Evolutionary conservation across 2,329 filamentous ascomycete species (phyloP).

Genomic region (Cladobotryum mycophilum): DNA sequence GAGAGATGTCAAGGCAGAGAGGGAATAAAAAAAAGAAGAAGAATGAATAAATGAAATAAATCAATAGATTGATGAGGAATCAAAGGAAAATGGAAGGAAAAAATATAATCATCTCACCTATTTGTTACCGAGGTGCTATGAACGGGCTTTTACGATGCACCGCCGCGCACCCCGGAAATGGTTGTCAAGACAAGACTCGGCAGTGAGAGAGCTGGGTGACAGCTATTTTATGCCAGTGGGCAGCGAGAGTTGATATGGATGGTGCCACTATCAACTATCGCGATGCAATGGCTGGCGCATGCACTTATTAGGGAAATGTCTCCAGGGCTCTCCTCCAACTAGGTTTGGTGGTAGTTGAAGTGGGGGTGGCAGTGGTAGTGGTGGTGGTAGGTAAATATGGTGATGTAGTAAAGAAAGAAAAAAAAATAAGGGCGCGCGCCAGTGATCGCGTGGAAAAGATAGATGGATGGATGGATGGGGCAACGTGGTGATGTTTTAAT

Average conservation of each 20-base stretch:
- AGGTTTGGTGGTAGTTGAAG: too few relatives aligned
- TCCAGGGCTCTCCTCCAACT: too few relatives aligned
- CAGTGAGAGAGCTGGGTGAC: not conserved
- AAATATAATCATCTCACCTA: not conserved
- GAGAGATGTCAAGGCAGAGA: too few relatives aligned
- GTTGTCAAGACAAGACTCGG: not conserved
- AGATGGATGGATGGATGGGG: not conserved
- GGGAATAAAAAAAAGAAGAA: too few relatives aligned
- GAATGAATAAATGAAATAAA: not conserved
- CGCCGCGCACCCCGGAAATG: not conserved
- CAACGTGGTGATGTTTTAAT: too few relatives aligned
- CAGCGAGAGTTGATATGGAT: not conserved
- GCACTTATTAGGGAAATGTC: not conserved
- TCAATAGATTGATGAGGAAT: not conserved
- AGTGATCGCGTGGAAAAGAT: not conserved
- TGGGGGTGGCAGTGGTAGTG: too few relatives aligned
- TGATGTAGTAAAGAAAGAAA: too few relatives aligned
- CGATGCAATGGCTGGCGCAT: slow-evolving; percentile 6
- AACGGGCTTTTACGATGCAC: not conserved
- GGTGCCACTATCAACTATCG: not conserved
- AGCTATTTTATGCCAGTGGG: too few relatives aligned
- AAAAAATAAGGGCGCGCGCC: not conserved
- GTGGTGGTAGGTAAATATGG: too few relatives aligned
- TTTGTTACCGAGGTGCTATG: not conserved
- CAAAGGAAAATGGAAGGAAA: not conserved